Evolutionary conservation across 2,329 filamentous ascomycete species (phyloP).

Genomic region (Raffaelea albimanens): DNA sequence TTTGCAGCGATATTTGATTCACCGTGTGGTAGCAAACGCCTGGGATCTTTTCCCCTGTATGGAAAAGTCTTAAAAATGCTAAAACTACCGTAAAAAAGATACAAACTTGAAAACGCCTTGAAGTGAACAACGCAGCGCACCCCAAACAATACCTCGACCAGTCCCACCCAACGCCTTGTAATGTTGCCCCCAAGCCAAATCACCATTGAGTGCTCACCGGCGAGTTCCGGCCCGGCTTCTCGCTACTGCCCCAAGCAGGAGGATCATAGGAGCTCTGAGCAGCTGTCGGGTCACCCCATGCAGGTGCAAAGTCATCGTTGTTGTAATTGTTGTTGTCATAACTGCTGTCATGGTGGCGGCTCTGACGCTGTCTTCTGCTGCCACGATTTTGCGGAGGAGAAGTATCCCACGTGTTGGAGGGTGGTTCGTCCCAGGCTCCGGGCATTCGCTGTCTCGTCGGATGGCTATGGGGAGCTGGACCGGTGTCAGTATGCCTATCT

Average conservation of each 20-base stretch:
- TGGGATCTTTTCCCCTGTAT: too few relatives aligned
- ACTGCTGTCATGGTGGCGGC: background rate
- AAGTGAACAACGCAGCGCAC: too few relatives aligned
- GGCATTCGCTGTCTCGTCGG: conserved; percentile 1
- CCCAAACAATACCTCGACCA: too few relatives aligned
- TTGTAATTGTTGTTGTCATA: background rate
- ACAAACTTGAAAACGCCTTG: too few relatives aligned
- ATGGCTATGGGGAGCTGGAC: background rate
- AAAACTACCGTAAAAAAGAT: too few relatives aligned
- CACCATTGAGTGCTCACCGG: background rate
- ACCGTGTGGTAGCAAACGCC: too few relatives aligned
- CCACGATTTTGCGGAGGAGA: background rate
- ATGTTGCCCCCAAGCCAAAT: too few relatives aligned
- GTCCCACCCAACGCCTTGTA: too few relatives aligned
- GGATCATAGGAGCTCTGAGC: conserved; percentile 12
- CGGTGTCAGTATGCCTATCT: background rate
- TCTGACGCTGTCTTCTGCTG: background rate
- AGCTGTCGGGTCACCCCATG: conserved; percentile 10
- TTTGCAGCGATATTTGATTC: too few relatives aligned
- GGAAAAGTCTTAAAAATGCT: too few relatives aligned
- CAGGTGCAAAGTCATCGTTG: background rate
- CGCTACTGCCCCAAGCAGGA: background rate
- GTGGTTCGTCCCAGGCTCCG: conserved; percentile 4
- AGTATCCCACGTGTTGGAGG: background rate
- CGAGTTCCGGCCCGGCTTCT: background rate